Conservation (phyloP, 2,329 filamentous ascomycete genomes). For the Ploettnerulaceae sp. region DNA sequence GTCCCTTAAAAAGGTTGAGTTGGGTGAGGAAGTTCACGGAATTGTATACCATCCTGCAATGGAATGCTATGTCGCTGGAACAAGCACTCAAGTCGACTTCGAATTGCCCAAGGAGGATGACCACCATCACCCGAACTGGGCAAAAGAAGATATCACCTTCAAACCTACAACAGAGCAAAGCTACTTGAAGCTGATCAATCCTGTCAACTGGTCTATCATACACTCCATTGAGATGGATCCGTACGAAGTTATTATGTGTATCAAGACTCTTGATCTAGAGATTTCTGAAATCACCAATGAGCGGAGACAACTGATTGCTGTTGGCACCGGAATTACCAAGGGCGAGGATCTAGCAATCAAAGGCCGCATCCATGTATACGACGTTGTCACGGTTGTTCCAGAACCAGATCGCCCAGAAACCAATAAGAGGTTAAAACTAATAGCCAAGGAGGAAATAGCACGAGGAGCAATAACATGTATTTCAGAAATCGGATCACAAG, state of each 20-base stretch:
- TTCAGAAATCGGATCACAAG: constrained; percentile 79
- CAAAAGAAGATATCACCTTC: constrained; percentile 58
- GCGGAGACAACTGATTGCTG: constrained; percentile 72
- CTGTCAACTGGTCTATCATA: constrained; percentile 71
- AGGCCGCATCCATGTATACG: constrained; percentile 84
- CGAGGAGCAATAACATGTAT: constrained; percentile 87
- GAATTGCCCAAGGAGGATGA: constrained; percentile 84
- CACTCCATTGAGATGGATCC: constrained; percentile 69
- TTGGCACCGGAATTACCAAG: constrained; percentile 80
- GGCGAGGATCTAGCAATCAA: constrained; percentile 87
- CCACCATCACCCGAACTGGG: constrained; percentile 66
- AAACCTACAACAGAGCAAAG: constrained; percentile 68
- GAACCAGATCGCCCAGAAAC: constrained; percentile 82
- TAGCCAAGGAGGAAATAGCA: constrained; percentile 85
- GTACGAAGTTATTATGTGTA: constrained; percentile 72
- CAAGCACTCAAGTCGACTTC: constrained; percentile 64
- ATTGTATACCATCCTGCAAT: constrained; percentile 73
- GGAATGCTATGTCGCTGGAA: constrained; percentile 71
- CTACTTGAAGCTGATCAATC: constrained; percentile 72
- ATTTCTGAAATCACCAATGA: constrained; percentile 88
- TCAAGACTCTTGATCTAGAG: constrained; percentile 81
- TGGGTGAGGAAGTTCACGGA: constrained; percentile 66
- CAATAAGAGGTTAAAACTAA: constrained; percentile 75
- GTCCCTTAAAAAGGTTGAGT: constrained; percentile 63
- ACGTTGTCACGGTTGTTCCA: constrained; percentile 86